phyloP scores from a whole-genome alignment of 305 asterid species.

The Solanum hybrid region DNA sequence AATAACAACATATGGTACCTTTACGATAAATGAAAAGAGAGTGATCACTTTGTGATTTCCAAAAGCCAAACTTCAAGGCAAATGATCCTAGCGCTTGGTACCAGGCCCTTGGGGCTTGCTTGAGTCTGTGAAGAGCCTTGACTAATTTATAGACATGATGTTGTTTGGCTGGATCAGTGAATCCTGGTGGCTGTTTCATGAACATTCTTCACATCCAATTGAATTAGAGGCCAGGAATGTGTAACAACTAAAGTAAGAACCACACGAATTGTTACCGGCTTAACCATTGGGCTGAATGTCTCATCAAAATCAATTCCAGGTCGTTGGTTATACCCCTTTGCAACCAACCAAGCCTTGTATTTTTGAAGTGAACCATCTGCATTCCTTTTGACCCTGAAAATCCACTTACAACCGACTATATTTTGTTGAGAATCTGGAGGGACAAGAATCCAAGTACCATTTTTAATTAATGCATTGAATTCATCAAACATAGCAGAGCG shows the following conservation, averaged over 20 bases:
- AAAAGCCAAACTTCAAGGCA: no score
- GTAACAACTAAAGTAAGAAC: background rate
- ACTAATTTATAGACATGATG: background rate
- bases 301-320: no score
- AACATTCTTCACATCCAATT: no score
- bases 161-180: background rate
- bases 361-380: background rate
- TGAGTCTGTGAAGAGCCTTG: background rate
- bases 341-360: background rate
- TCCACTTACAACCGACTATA: background rate
- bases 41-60: no score
- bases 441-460: background rate
- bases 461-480: background rate
- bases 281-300: background rate
- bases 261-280: background rate
- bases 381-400: background rate
- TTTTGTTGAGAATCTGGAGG: background rate
- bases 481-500: no score
- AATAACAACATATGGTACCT: no score
- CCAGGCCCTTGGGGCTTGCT: background rate
- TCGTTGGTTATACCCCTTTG: background rate
- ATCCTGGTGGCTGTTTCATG: background rate
- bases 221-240: background rate
- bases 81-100: no score
- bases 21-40: no score